Percentiles rank a stretch among this genome's conserved stretches.
Evolutionary conservation across 352 stramenopile species (phyloP).

Genomic region (Nannochloropsis limnetica): DNA sequence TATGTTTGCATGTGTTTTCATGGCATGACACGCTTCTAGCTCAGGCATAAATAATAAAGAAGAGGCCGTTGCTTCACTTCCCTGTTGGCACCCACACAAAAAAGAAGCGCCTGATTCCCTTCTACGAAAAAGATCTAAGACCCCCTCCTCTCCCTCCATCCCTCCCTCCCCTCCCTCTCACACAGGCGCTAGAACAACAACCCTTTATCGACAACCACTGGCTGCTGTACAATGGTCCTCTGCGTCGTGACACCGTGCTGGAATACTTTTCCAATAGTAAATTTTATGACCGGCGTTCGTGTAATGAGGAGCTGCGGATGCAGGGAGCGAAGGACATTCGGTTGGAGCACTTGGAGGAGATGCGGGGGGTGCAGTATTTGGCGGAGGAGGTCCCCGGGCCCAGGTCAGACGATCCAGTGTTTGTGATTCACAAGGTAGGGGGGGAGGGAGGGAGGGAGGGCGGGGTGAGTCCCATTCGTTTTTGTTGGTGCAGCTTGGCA

Average conservation of each 20-base stretch:
- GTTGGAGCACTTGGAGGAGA: not conserved
- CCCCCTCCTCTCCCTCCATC: not conserved
- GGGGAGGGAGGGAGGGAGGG: not conserved
- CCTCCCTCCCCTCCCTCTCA: not conserved
- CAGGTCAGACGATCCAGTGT: not conserved
- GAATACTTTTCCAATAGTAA: not conserved
- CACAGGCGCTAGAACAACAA: not conserved
- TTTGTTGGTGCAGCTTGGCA: too few relatives aligned
- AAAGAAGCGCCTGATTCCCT: not conserved
- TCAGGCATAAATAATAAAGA: not conserved
- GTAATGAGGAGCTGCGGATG: constrained; percentile 27
- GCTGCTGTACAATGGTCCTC: not conserved
- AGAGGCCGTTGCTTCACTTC: not conserved
- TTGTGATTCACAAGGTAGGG: not conserved
- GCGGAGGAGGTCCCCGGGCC: not conserved
- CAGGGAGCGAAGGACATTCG: not conserved
- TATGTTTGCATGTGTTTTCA: not conserved
- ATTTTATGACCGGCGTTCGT: constrained; percentile 34
- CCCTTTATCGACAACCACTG: constrained; percentile 18
- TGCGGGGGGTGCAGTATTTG: constrained; percentile 24
- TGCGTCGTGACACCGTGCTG: not conserved
- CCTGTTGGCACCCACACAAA: not conserved
- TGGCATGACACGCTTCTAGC: not conserved
- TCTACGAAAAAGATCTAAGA: not conserved
- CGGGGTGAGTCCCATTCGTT: not conserved